Evolutionary conservation across 1,139 yeast species (phyloP).

Genomic region (Saccharomyces pastorianus): DNA sequence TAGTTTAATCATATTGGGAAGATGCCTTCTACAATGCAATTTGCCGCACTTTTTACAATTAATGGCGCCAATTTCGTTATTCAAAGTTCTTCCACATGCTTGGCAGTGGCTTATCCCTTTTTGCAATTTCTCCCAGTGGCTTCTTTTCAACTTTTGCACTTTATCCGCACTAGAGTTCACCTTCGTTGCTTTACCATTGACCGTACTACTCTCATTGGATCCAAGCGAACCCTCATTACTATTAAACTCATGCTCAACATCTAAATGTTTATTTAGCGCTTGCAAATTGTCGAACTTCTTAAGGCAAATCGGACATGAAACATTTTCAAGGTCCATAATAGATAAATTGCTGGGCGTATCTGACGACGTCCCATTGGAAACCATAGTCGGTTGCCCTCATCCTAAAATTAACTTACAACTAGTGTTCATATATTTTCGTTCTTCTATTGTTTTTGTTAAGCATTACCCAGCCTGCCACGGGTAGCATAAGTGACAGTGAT

Average conservation of each 20-base stretch:
- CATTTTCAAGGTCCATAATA: not conserved
- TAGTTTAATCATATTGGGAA: constrained; percentile 43
- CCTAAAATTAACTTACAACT: not conserved
- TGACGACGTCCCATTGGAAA: not conserved
- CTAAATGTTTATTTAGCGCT: constrained; percentile 65
- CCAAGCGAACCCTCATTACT: constrained; percentile 9
- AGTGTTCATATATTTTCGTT: not conserved
- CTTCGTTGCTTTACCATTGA: constrained; percentile 9
- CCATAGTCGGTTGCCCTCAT: not conserved
- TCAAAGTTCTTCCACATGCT: constrained; percentile 38
- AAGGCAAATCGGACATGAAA: constrained; percentile 61
- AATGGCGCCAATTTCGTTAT: constrained; percentile 44
- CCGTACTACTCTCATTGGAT: not conserved
- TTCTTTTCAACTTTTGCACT: constrained; percentile 35
- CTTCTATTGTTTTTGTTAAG: not conserved
- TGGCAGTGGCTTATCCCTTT: constrained; percentile 33
- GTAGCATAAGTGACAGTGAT: not conserved
- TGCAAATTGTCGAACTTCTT: constrained; percentile 49
- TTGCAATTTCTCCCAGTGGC: constrained; percentile 57
- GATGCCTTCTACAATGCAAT: constrained; percentile 59
- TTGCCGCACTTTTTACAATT: constrained; percentile 70
- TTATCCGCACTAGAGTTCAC: not conserved
- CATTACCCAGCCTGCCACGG: not conserved
- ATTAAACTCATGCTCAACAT: constrained; percentile 49
- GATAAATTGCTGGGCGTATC: not conserved